Conservation (phyloP, 352 stramenopile genomes). For the Phytophthora quininea region DNA sequence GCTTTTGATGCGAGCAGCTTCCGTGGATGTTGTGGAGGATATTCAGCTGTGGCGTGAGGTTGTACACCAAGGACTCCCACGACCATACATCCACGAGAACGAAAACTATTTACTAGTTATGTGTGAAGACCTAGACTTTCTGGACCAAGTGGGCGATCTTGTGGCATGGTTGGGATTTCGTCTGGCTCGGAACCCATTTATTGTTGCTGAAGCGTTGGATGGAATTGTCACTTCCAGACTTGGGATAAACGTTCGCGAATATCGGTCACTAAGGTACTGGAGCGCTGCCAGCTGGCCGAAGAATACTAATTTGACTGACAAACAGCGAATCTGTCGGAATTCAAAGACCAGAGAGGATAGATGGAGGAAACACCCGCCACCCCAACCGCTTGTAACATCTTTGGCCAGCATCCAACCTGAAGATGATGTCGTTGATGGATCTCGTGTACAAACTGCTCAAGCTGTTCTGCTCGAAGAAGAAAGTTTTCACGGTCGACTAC, state of each 20-base stretch:
- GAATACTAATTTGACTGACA: conserved; percentile 5
- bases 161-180: conserved; percentile 63
- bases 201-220: conserved; percentile 44
- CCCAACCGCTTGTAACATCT: conserved; percentile 41
- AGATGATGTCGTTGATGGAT: conserved; percentile 52
- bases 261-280: conserved; percentile 38
- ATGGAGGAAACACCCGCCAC: conserved; percentile 25
- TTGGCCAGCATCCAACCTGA: conserved; percentile 53
- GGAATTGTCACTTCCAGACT: conserved; percentile 25
- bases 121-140: conserved; percentile 59
- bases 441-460: conserved; percentile 38
- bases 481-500: conserved; percentile 41
- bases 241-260: conserved; percentile 14
- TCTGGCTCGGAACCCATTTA: conserved; percentile 61
- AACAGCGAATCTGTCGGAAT: neutral
- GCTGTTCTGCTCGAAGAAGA: conserved; percentile 55
- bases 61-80: conserved; percentile 40
- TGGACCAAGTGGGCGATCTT: conserved; percentile 43
- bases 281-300: conserved; percentile 26
- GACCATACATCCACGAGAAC: conserved; percentile 42
- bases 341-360: neutral
- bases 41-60: conserved; percentile 45
- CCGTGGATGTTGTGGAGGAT: conserved; percentile 62
- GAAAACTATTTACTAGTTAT: conserved; percentile 66
- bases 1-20: conserved; percentile 53